phyloP scores from a whole-genome alignment of 2,329 filamentous ascomycete species.

The Arthrobotrys musiformis region DNA sequence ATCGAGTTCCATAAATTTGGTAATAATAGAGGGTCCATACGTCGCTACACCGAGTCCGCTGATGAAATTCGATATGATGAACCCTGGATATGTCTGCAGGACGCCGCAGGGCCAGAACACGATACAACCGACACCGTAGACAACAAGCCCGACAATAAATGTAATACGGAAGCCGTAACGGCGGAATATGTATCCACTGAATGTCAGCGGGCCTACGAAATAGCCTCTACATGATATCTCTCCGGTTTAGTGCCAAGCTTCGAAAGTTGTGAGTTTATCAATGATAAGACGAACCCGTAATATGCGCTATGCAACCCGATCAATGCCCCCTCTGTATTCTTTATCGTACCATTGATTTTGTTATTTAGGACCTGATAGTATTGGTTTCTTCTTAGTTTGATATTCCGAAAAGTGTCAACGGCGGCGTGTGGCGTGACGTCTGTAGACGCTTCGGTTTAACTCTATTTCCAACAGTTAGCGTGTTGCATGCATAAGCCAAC shows the following conservation, averaged over 20 bases:
- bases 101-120: slow-evolving; percentile 87
- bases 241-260: not conserved
- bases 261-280: not conserved
- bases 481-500: slow-evolving; percentile 26
- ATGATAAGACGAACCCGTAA: slow-evolving; percentile 62
- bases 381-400: not conserved
- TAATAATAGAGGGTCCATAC: slow-evolving; percentile 2
- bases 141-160: slow-evolving; percentile 77
- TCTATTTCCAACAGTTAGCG: slow-evolving; percentile 18
- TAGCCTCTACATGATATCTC: slow-evolving; percentile 60
- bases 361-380: slow-evolving; percentile 39
- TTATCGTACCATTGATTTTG: slow-evolving; percentile 52
- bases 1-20: slow-evolving; percentile 58
- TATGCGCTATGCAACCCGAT: slow-evolving; percentile 67
- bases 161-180: slow-evolving; percentile 81
- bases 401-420: slow-evolving; percentile 49
- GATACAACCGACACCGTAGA: slow-evolving; percentile 78
- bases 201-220: slow-evolving; percentile 62
- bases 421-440: slow-evolving; percentile 64
- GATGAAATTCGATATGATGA: slow-evolving; percentile 62
- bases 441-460: slow-evolving; percentile 62
- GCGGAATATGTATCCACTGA: slow-evolving; percentile 71
- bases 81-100: slow-evolving; percentile 77
- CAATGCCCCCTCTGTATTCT: slow-evolving; percentile 39
- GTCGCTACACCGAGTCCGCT: slow-evolving; percentile 51